Evolutionary conservation across 2,329 filamentous ascomycete genomes (phyloP).

Genomic region (Trichoderma cornu-damae): DNA sequence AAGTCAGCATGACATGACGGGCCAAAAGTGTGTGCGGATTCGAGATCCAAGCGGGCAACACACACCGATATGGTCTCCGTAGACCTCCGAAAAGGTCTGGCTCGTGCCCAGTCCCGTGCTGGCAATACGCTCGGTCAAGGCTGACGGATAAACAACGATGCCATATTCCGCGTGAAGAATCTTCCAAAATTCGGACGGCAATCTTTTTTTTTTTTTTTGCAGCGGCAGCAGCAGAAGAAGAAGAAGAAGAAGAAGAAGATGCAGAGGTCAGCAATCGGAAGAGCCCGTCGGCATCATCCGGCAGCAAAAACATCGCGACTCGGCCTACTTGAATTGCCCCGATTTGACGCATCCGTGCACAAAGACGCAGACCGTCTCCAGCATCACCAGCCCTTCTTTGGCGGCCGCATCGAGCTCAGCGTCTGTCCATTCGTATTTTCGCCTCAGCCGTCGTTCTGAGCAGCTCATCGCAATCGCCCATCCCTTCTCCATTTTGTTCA

Average conservation of each 20-base stretch:
- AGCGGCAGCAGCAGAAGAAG: too few relatives aligned
- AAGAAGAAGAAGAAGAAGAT: not conserved
- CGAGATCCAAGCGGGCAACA: not conserved
- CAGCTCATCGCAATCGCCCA: slow-evolving; percentile 37
- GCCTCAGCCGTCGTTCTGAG: slow-evolving; percentile 33
- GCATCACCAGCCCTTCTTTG: slow-evolving; percentile 32
- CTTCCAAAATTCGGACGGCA: slow-evolving; percentile 37
- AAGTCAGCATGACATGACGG: not conserved
- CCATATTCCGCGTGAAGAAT: slow-evolving; percentile 37
- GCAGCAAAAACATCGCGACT: not conserved
- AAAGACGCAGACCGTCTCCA: slow-evolving; percentile 39
- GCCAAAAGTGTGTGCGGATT: not conserved
- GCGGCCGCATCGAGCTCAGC: slow-evolving; percentile 32
- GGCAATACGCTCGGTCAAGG: slow-evolving; percentile 35
- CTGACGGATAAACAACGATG: slow-evolving; percentile 39
- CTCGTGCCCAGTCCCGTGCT: slow-evolving; percentile 31
- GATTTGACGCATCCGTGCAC: slow-evolving; percentile 36
- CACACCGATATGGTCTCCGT: slow-evolving; percentile 35
- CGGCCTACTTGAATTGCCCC: slow-evolving; percentile 34
- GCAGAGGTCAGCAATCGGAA: not conserved
- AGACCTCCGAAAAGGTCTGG: slow-evolving; percentile 36
- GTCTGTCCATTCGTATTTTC: slow-evolving; percentile 31
- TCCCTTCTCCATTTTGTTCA: slow-evolving; percentile 35
- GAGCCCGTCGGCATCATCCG: too few relatives aligned
- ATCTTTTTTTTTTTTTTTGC: too few relatives aligned